These are phyloP conservation scores for Tillandsia fasciculata DNA, from an alignment of 176 grass and related monocot species.

Conservation along the genomic window DNA sequence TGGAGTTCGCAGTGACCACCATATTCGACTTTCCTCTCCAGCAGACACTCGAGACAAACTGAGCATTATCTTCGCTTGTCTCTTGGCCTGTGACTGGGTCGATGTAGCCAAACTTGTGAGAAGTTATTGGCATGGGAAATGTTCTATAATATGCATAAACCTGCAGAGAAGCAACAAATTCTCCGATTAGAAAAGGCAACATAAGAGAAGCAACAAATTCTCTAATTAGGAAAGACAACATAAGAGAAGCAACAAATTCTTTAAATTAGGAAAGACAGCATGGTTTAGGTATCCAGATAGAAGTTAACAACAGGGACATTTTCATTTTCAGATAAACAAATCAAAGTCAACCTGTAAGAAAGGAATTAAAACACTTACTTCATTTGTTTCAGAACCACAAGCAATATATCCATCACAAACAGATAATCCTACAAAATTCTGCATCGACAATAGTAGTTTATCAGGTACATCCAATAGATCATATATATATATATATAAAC, in stretches of 20 bases:
- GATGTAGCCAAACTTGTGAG: slow-evolving; percentile 80
- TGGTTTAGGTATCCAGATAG: not conserved
- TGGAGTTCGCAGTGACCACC: slow-evolving; percentile 88
- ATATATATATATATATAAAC: not conserved
- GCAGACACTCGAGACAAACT: slow-evolving; percentile 89
- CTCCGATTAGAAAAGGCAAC: not conserved
- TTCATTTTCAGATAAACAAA: not conserved
- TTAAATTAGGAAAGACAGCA: not conserved
- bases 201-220: slow-evolving; percentile 6
- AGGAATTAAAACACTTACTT: slow-evolving; percentile 54
- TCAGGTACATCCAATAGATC: not conserved
- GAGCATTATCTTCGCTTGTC: slow-evolving; percentile 60
- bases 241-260: slow-evolving; percentile 8
- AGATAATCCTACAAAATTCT: slow-evolving; percentile 99
- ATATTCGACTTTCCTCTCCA: slow-evolving; percentile 91
- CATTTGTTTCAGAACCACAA: slow-evolving; percentile 92
- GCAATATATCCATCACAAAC: slow-evolving; percentile 86
- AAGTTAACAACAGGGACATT: not conserved
- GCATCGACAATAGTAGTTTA: slow-evolving; percentile 27
- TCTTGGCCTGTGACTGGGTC: slow-evolving; percentile 88
- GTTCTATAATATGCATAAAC: slow-evolving; percentile 88
- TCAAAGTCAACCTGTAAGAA: slow-evolving; percentile 2
- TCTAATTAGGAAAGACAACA: not conserved
- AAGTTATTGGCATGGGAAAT: slow-evolving; percentile 95
- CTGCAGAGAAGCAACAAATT: slow-evolving; percentile 37